Base-by-base conservation (phyloP, 495 filamentous ascomycete genomes). In the Trichoderma gamsii region DNA sequence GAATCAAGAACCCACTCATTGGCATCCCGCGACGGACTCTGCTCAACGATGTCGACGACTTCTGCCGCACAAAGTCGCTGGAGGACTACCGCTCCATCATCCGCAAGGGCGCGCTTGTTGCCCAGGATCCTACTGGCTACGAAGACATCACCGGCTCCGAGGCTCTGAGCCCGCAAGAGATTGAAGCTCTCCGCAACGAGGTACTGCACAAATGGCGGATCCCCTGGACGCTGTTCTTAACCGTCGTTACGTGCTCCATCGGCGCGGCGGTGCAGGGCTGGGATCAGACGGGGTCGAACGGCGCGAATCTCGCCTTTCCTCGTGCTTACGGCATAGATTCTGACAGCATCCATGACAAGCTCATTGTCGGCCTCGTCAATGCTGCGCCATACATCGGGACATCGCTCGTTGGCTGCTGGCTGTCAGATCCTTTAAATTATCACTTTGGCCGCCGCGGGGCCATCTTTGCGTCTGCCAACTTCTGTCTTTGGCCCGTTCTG, bases 251-350 rank as follows among this genome's bases (percentile, higher is more conserved):
- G 41, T 89, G 87, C 74, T 90, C 89, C 18, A 86, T 92, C 66
- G 89, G 86, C 15, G 90, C 90, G 16, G 88, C 88, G 12, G 86
- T 90, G 27, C 89, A 92, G 73, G 88, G 88, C 43, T 90, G 88
- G 87, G 87, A 89, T 72, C 88, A 89, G 74, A 88, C 86, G 59
- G 87, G 89, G n/a, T 85, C 85, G 3, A 92, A 92, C 71, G 90
- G 90, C 59, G 90, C 90, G 23, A 92, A 88, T 68, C 79, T 92
- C 70, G 84, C 83, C 65, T 92, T 91, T 75, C 85, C 85, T 5
- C 61, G 71, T 0, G 70, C 41, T 69, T 82, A 73, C 67, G 80
- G 69, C 8, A 87, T 85, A 52, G 79, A 71, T 3, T 68, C 72
- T 16, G 75, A 81, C 35, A 77, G 75, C 29, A 84, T 80, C 64